Base-by-base conservation (phyloP, 306 rosid species). In the Leucaena leucocephala region DNA sequence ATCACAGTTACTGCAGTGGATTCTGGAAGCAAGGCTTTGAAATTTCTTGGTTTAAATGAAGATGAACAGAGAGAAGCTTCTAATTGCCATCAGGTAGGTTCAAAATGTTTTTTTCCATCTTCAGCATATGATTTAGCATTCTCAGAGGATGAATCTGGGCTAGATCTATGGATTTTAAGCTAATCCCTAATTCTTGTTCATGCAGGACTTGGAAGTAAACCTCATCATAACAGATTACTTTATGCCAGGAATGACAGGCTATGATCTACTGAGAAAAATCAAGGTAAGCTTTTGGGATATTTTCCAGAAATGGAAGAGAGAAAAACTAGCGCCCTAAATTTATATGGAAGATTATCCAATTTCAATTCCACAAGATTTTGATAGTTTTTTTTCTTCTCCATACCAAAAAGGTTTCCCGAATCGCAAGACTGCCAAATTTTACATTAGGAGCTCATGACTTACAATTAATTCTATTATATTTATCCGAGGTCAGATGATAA, bases 171-270 rank as follows among this genome's bases (percentile, higher is more conserved):
- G 75, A 66, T 14, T 49, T 16, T 52, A 33, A 71, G 77, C 72
- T 77, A 74, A 68, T 77, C 58, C 55, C 61, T 64, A 67, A 75
- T 17, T 34, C 4, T 61, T 45, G 9, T 72, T 73, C 7, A 33
- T 78, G 78, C 87, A 88, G 89, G 90, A 85, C 66, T 79, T 87
- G 46, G 90, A 88, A 55, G 94, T 94, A 8, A 92, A 90, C 84
- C 67, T 94, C 84, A 92, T 94, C 74, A 89, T 94, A 21, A 94
- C 97, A 49, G 97, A 94, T 88, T 94, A 92, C 57, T 92, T 92
- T 38, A 94, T 94, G 97, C 98, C 98, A 68, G 97, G 87, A 81
- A 94, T 94, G 92, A 89, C 97, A 17, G 98, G 98, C 81, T 90
- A 87, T 88, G 98, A 94, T 80, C 90, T 92, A 42, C 85, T 92